Evolutionary conservation across 2,329 filamentous ascomycete genomes (phyloP), one percentile per base, ranked within the genome.

Genomic region (Akanthomyces muscarius): DNA sequence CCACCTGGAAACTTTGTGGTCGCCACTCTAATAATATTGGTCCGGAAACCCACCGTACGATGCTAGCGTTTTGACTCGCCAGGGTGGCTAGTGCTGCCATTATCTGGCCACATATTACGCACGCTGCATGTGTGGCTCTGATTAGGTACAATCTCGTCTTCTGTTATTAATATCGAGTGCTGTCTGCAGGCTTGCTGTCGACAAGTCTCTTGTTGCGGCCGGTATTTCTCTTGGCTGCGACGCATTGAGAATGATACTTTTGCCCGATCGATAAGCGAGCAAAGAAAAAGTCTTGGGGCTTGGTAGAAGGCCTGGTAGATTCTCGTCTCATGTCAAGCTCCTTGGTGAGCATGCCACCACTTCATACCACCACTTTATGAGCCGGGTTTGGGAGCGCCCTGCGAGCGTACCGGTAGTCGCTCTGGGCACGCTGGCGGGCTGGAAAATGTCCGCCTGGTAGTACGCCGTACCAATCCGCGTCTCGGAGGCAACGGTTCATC

Each of bases 1-100:
- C 55, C 16, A 7, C 6, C 45, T 25, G 23, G 55, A 50, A 50
- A 42, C 36, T 23, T 50, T 50, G 21, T 59, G 56, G 45, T 21
- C 21, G 16, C 42, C 30, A 25, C 11, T n/a, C 18, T 23, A 28
- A 58, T n/a, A 25, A 41, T 11, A 59, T 33, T 59, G 33, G 18
- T 28, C 56, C 47, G 18, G 23, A 59, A 59, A 42, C 56, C 56
- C 45, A 59, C 56, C 23, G 44, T 33, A 16, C 56, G 47, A 59
- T 59, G 56, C 45, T 58, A 30, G 56, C 47, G 47, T 51, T 47
- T 60, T 33, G 47, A 52, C 57, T 45, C 36, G 25, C 36, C 23
- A 41, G 28, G 28, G 33, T 25, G 23, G 48, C 36, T 42, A 21
- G 21, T 21, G 38, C 47, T 28, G 45, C 57, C 47, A 33, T 33